Evolutionary conservation across 75 land plant species (phyloP).

Genomic region (Sequoiadendron giganteum): DNA sequence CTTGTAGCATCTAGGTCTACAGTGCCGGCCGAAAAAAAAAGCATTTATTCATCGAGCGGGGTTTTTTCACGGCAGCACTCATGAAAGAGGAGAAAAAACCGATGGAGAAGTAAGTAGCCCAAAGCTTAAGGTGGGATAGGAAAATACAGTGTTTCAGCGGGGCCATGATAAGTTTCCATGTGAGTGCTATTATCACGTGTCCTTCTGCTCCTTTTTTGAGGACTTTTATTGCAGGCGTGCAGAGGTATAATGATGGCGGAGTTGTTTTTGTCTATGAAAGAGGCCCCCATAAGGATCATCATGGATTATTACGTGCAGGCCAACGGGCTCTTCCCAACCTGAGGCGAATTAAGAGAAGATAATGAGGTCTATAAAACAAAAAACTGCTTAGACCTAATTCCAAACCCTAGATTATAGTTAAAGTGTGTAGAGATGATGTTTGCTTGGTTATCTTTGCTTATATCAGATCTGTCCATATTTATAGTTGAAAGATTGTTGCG

Average conservation of each 20-base stretch:
- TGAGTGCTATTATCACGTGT: neutral
- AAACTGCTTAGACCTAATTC: neutral
- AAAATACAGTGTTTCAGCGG: neutral
- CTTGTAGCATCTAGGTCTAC: too few species aligned
- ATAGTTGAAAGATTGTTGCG: neutral
- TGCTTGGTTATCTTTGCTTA: neutral
- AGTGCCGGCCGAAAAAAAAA: too few species aligned
- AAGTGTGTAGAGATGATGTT: neutral
- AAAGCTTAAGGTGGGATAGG: too few species aligned
- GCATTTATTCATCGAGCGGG: too few species aligned
- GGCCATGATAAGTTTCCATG: neutral
- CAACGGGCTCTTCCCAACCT: neutral
- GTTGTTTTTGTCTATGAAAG: too few species aligned
- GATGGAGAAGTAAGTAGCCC: too few species aligned
- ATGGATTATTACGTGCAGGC: too few species aligned
- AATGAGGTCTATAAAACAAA: neutral
- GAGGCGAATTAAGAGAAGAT: neutral
- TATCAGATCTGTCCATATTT: neutral
- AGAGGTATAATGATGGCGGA: neutral
- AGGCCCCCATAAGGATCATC: neutral
- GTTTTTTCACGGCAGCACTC: too few species aligned
- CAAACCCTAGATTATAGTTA: neutral
- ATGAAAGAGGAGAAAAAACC: too few species aligned
- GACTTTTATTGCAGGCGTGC: slow-evolving; percentile 6
- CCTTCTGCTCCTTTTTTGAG: neutral